phyloP scores from a whole-genome alignment of 352 stramenopile species.

The Globisporangium canariense region DNA sequence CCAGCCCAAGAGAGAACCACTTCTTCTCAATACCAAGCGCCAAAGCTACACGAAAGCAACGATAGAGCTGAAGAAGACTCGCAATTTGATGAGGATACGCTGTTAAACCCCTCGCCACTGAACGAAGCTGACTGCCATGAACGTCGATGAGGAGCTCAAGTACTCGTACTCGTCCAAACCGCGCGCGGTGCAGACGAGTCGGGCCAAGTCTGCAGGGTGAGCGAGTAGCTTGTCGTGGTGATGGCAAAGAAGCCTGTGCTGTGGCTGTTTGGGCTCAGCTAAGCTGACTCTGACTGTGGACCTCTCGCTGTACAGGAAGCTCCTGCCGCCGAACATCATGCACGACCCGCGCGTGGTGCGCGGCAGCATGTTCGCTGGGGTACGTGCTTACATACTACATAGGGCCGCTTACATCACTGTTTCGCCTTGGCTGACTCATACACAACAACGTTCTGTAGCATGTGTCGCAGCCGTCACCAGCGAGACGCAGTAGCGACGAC shows the following conservation, averaged over 20 bases:
- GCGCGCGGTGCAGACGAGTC: constrained; percentile 59
- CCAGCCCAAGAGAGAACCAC: not conserved
- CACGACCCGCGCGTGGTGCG: constrained; percentile 61
- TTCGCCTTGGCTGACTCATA: too few species aligned
- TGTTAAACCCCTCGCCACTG: not conserved
- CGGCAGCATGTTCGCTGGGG: constrained; percentile 60
- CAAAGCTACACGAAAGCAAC: not conserved
- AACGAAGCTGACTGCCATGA: constrained; percentile 18
- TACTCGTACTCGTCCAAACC: constrained; percentile 82
- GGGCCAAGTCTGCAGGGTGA: constrained; percentile 38
- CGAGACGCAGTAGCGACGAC: constrained; percentile 15
- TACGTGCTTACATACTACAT: constrained; percentile 14
- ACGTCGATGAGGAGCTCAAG: constrained; percentile 50
- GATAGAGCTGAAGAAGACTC: not conserved
- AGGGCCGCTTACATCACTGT: too few species aligned
- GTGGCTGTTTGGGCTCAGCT: too few species aligned
- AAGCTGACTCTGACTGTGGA: too few species aligned
- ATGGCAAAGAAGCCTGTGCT: too few species aligned
- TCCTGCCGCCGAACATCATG: constrained; percentile 63
- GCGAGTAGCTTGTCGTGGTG: not conserved
- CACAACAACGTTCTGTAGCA: not conserved
- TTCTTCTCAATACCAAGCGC: not conserved
- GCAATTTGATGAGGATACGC: not conserved
- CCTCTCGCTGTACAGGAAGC: constrained; percentile 19
- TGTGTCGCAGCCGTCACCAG: constrained; percentile 14